Evolutionary conservation across 352 stramenopile species (phyloP), one percentile per base, ranked within the genome.

Genomic region (Phytopythium boreale): DNA sequence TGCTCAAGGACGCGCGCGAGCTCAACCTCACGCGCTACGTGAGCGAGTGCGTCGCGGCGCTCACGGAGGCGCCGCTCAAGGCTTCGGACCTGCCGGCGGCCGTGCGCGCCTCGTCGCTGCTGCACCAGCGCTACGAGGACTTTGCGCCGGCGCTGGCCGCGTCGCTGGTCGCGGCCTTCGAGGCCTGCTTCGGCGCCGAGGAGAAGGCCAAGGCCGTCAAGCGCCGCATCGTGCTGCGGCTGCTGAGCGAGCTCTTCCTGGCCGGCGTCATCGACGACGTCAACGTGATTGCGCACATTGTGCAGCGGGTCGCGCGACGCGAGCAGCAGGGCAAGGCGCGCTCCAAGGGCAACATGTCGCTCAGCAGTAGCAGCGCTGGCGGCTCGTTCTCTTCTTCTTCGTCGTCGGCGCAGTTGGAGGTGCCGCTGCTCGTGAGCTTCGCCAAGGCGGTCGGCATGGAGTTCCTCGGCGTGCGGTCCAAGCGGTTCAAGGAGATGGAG

Each of bases 1-100:
- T 98, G 34, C 61, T 88, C n/a, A 90, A 89, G 39, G 92, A 98
- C 63, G 80, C 93, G 0, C 64, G 68, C 17, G 95, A 97, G 60
- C 75, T 98, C 41, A 99, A 99, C 75, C 80, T 99, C 46, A 97
- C 82, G 51, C 82, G 95, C 15, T 99, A 98, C 71, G 84, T 98
- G 27, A 98, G 96, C 76, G 96, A 98, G 77, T 97, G 97, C 60
- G 91, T 97, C 5, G 75, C 82, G 6, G 82, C 92, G 36, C 63
- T 99, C 10, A 72, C 93, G 10, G 96, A 98, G 46, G 74, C 84
- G 27, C 76, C 84, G 59, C 75, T 97, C 44, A 98, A 97, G 68
- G 65, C 90, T 1, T 80, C 70, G 7, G 96, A 99, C 69, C 56
- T 98, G 19, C 68, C 76, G 24, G 83, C 83, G n/a, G 82, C 96